Conservation (phyloP, 1,139 yeast genomes). For the Debaryomycetaceae sp. region DNA sequence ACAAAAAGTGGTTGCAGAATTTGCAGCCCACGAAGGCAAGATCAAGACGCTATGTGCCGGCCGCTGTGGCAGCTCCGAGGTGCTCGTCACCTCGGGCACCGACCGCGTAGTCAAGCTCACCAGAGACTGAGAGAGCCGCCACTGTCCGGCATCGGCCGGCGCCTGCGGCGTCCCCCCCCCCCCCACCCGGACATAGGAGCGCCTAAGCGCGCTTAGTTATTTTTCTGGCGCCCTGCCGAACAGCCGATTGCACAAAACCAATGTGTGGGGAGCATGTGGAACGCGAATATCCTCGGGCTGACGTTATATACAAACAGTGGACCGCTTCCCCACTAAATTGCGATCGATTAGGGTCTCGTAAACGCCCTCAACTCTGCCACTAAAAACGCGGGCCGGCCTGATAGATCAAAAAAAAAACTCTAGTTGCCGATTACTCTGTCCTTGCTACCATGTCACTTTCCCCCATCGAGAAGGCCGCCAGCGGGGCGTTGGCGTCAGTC, state of each 20-base stretch:
- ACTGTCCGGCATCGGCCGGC: background rate
- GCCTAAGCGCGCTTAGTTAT: background rate
- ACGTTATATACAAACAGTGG: too few species aligned
- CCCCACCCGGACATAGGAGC: background rate
- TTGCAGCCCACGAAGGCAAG: slow-evolving; percentile 37
- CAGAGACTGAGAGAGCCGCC: background rate
- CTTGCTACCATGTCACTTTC: slow-evolving; percentile 35
- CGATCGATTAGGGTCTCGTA: too few species aligned
- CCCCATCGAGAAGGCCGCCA: slow-evolving; percentile 70
- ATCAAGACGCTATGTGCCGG: slow-evolving; percentile 45
- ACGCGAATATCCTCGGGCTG: slow-evolving; percentile 10
- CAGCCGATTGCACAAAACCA: slow-evolving; percentile 7
- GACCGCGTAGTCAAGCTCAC: slow-evolving; percentile 32
- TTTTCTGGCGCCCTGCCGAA: slow-evolving; percentile 5
- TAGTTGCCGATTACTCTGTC: background rate
- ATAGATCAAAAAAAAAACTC: too few species aligned
- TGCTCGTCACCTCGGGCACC: slow-evolving; percentile 43
- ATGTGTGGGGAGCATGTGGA: slow-evolving; percentile 9
- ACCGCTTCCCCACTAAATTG: too few species aligned
- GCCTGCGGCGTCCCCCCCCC: background rate
- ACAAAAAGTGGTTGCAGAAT: slow-evolving; percentile 21
- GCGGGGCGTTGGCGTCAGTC: slow-evolving; percentile 83
- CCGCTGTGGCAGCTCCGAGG: slow-evolving; percentile 22
- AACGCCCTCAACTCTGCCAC: too few species aligned
- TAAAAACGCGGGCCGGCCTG: too few species aligned